Evolutionary conservation across 1,284 basidiomycete species (phyloP).

Genomic region (Heterobasidion irregulare): DNA sequence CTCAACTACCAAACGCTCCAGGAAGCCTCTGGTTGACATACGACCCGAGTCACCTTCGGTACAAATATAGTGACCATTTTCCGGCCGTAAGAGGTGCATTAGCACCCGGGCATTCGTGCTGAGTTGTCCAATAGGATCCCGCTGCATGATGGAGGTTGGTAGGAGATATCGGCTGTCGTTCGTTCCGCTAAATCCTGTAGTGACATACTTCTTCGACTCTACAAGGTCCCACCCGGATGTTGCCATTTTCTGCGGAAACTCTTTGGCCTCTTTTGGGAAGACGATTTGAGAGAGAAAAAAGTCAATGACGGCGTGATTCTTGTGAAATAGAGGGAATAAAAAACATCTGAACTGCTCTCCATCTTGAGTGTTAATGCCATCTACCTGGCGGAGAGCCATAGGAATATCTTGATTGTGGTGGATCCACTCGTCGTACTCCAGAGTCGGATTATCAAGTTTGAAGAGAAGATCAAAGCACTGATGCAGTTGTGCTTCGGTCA

Average conservation of each 20-base stretch:
- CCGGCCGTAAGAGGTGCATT: conserved; percentile 30
- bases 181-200: conserved; percentile 50
- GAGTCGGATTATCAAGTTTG: neutral
- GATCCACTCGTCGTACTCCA: neutral
- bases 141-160: conserved; percentile 36
- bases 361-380: neutral
- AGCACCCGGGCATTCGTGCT: conserved; percentile 44
- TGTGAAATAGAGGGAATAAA: neutral
- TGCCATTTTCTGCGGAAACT: conserved; percentile 37
- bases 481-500: conserved; percentile 13
- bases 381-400: neutral
- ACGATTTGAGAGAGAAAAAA: conserved; percentile 29
- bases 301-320: neutral
- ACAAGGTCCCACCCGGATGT: conserved; percentile 49
- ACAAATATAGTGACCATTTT: conserved; percentile 31
- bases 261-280: conserved; percentile 40
- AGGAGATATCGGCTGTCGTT: conserved; percentile 44
- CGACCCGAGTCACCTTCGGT: conserved; percentile 8
- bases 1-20: conserved; percentile 25
- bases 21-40: conserved; percentile 21
- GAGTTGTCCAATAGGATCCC: conserved; percentile 30
- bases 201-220: conserved; percentile 23
- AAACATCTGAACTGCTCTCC: neutral
- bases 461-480: neutral
- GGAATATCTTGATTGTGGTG: neutral